phyloP scores from a whole-genome alignment of 129 eudicot genomes.

The Arctium lappa region DNA sequence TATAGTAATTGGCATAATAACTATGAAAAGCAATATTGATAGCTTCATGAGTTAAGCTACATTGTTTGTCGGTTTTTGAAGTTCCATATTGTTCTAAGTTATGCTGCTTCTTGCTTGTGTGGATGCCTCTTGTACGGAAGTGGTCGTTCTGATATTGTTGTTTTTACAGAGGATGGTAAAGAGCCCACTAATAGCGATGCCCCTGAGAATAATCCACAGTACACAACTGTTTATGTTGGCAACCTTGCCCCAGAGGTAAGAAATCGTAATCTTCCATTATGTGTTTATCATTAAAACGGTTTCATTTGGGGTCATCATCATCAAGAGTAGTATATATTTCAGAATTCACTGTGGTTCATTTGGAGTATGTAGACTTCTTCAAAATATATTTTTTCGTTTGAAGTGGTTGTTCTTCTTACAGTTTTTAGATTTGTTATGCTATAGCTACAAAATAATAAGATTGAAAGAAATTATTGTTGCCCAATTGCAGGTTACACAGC shows the following conservation, averaged over 20 bases:
- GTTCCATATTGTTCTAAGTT: neutral
- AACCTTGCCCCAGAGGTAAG: slow-evolving; percentile 92
- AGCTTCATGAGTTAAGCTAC: neutral
- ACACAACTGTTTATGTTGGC: slow-evolving; percentile 89
- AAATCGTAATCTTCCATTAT: neutral
- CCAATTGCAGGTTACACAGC: slow-evolving; percentile 63
- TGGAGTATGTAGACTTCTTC: neutral
- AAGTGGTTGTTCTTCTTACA: neutral
- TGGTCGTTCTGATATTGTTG: neutral
- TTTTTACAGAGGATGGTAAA: slow-evolving; percentile 66
- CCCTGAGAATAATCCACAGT: slow-evolving; percentile 85
- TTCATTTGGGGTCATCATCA: neutral
- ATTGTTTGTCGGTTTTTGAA: neutral
- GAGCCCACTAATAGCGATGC: slow-evolving; percentile 60
- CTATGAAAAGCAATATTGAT: slow-evolving; percentile 4
- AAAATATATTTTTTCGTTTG: neutral
- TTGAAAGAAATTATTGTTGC: neutral
- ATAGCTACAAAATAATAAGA: neutral
- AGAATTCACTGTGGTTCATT: neutral
- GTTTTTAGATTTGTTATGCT: neutral
- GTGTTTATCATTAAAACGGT: neutral
- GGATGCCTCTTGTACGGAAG: neutral
- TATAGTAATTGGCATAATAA: neutral
- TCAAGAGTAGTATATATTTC: neutral
- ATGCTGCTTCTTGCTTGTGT: neutral